Base-by-base conservation (phyloP, 306 rosid genomes). In the Lotus japonicus region DNA sequence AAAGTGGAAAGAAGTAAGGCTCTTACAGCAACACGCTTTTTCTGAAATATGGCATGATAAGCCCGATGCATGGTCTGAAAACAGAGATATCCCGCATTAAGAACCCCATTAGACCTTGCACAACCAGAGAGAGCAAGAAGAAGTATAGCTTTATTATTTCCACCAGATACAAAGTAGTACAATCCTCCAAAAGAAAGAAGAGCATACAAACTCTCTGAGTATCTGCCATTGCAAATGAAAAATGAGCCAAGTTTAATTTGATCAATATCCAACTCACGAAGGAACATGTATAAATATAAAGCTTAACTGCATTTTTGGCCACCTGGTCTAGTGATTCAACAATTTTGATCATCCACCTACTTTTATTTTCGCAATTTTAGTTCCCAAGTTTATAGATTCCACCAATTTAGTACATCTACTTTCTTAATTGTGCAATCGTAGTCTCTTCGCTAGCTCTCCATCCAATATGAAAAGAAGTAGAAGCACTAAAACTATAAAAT, bases 51-150 rank as follows among this genome's bases (percentile, higher is more conserved):
- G 9, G 90, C 90, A 82, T 88, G 83, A 66, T 79, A 85, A 49
- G 86, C 72, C 28, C 59, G 83, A 75, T 90, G 97, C 92, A 86
- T 68, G 0, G 96, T 85, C 82, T 86, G 94, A 70, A 90, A 94
- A 81, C 97, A 82, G 77, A 94, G 14, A 66, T 94, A 94, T 39
- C 98, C 98, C 63, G 92, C 97, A 79, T 86, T 90, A 26, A 90
- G 82, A 48, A 90, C 87, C 50, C 96, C 98, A 71, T 94, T 88
- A 63, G 98, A 94, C 89, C 98, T 85, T 11, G 92, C 89, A 62
- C 66, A 62, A 26, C 90, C 89, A 41, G 96, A 88, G 59, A 94
- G 82, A 26, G 89, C 94, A 41, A 90, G 73, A 66, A 77, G 84
- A 75, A 86, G 71, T 71, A 83, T 86, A 1, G 94, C 83, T 19